phyloP scores from a whole-genome alignment of 2,329 filamentous ascomycete species.

The Arthrobotrys pseudoclavata region DNA sequence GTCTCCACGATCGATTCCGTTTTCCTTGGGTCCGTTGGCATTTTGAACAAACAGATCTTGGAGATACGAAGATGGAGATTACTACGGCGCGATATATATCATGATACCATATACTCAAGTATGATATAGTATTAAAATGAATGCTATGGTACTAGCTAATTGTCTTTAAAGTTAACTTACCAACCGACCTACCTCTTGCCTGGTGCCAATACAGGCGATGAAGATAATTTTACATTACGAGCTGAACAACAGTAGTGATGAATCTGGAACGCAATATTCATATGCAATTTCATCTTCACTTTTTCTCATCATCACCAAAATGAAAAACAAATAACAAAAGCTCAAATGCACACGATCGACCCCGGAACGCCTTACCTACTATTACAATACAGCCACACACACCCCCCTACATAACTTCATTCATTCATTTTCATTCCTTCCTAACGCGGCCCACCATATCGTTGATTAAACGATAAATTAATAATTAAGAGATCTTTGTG shows the following conservation, averaged over 20 bases:
- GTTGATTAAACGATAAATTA: slow-evolving; percentile 6
- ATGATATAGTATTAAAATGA: too few relatives aligned
- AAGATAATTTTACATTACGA: slow-evolving; percentile 7
- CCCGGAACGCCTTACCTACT: slow-evolving; percentile 31
- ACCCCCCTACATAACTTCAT: slow-evolving; percentile 3
- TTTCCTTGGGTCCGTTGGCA: background rate
- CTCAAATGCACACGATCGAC: background rate
- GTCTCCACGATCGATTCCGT: background rate
- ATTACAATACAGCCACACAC: background rate
- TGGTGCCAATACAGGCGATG: background rate
- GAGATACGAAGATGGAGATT: slow-evolving; percentile 3
- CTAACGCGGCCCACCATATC: background rate
- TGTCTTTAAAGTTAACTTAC: background rate
- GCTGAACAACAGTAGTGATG: background rate
- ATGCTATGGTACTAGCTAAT: background rate
- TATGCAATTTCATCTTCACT: slow-evolving; percentile 27
- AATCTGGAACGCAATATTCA: slow-evolving; percentile 21
- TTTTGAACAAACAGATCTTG: slow-evolving; percentile 14
- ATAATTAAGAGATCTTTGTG: background rate
- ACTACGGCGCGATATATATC: background rate
- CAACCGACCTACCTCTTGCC: background rate
- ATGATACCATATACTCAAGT: background rate
- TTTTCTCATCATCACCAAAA: slow-evolving; percentile 14
- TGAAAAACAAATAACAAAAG: background rate
- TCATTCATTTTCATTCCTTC: background rate